Conservation (phyloP, 768 basidiomycete genomes). For the Pulveroboletus sp. region DNA sequence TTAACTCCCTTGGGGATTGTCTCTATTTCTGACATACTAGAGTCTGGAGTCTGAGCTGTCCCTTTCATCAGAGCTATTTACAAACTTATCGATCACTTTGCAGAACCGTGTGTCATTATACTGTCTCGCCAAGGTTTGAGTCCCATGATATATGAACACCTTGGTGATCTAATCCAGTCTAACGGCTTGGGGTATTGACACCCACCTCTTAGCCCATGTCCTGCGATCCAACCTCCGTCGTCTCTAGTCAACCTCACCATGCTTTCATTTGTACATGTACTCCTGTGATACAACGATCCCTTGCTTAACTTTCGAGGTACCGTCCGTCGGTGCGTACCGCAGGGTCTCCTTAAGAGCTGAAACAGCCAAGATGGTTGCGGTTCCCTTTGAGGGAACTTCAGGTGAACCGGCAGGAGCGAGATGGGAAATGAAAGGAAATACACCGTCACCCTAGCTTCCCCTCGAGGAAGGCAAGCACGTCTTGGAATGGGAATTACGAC, state of each 20-base stretch:
- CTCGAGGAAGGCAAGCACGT: too few relatives aligned
- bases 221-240: constrained; percentile 73
- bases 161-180: background rate
- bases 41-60: background rate
- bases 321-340: constrained; percentile 60
- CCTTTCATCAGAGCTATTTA: background rate
- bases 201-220: constrained; percentile 47
- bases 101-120: constrained; percentile 19
- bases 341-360: constrained; percentile 38
- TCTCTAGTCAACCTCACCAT: constrained; percentile 58
- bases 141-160: too few relatives aligned
- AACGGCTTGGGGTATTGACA: background rate
- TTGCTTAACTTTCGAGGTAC: constrained; percentile 39
- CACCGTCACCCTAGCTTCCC: too few relatives aligned
- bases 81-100: constrained; percentile 46
- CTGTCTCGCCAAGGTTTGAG: too few relatives aligned
- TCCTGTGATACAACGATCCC: constrained; percentile 69
- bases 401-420: too few relatives aligned
- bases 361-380: constrained; percentile 46
- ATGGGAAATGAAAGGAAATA: too few relatives aligned
- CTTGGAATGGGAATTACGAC: too few relatives aligned
- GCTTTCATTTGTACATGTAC: constrained; percentile 52
- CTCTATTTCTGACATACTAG: constrained; percentile 50
- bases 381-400: constrained; percentile 48
- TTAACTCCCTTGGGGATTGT: constrained; percentile 65